Conservation (phyloP, 2,329 filamentous ascomycete species). For the Magnaporthiopsis incrustans region DNA sequence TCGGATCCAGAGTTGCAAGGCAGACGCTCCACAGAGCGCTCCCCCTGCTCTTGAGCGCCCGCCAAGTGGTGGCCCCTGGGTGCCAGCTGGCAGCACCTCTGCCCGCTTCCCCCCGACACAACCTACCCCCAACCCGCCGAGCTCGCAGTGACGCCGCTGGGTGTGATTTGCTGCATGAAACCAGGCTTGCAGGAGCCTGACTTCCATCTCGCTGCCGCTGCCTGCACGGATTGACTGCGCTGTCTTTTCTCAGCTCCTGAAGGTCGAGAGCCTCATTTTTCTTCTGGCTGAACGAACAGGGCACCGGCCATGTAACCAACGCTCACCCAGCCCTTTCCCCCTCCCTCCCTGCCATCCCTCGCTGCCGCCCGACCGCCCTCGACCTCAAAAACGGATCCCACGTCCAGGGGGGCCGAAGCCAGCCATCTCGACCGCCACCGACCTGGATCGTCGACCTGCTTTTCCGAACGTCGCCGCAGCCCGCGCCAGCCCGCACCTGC, state of each 20-base stretch:
- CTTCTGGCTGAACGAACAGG: background rate
- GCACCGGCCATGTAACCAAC: background rate
- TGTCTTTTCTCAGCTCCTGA: background rate
- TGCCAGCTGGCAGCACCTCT: slow-evolving; percentile 5
- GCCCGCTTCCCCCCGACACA: background rate
- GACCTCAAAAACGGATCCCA: background rate
- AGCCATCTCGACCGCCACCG: slow-evolving; percentile 1
- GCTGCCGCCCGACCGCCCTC: background rate
- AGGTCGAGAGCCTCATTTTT: no score
- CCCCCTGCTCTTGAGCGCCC: background rate
- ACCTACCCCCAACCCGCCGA: background rate
- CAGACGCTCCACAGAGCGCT: no score
- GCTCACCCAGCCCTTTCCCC: background rate
- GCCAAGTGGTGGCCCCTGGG: background rate
- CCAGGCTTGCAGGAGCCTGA: background rate
- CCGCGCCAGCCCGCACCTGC: background rate
- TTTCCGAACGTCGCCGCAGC: background rate
- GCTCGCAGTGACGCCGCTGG: background rate
- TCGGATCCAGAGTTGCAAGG: background rate
- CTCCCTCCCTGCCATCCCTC: background rate
- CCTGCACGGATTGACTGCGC: background rate
- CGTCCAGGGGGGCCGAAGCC: slow-evolving; percentile 2
- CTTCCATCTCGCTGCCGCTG: background rate
- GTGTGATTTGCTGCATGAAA: background rate
- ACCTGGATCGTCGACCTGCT: background rate